phyloP scores from a whole-genome alignment of 352 stramenopile species.

The Phytophthora cryptogea region DNA sequence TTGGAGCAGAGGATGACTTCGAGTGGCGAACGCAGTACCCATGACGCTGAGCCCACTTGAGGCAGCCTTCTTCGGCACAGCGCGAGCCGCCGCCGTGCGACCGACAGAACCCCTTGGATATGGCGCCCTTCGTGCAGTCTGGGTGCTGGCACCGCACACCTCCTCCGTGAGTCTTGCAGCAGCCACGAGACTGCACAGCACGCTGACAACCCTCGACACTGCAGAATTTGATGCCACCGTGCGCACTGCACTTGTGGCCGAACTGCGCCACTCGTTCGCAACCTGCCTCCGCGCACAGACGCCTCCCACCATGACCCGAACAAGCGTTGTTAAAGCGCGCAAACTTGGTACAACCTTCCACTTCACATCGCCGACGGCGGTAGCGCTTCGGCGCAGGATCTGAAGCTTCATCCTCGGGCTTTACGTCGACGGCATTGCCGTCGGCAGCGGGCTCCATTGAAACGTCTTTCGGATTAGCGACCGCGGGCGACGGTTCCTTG shows the following conservation, averaged over 20 bases:
- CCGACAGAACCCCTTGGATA: conserved; percentile 86
- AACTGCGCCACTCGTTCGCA: conserved; percentile 79
- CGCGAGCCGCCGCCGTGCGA: conserved; percentile 80
- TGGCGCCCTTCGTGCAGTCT: conserved; percentile 83
- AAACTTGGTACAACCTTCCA: conserved; percentile 74
- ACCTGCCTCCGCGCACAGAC: conserved; percentile 69
- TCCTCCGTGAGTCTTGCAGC: conserved; percentile 87
- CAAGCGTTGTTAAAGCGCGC: conserved; percentile 81
- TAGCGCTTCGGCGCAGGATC: conserved; percentile 51
- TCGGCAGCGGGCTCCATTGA: not conserved
- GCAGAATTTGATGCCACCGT: conserved; percentile 81
- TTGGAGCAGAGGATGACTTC: conserved; percentile 34
- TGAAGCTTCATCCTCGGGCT: conserved; percentile 1
- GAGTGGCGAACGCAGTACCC: conserved; percentile 80
- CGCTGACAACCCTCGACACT: conserved; percentile 69
- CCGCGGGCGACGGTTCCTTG: not conserved
- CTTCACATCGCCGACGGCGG: conserved; percentile 64
- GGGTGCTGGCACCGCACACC: conserved; percentile 80
- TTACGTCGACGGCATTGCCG: conserved; percentile 6
- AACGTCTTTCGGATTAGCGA: conserved; percentile 9
- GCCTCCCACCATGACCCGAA: conserved; percentile 70
- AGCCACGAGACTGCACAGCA: conserved; percentile 81
- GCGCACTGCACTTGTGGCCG: conserved; percentile 79
- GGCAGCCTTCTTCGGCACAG: conserved; percentile 66
- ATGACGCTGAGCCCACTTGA: conserved; percentile 78